phyloP scores from a whole-genome alignment of 148 eudicot species.

The Rhododendron ferrugineum region DNA sequence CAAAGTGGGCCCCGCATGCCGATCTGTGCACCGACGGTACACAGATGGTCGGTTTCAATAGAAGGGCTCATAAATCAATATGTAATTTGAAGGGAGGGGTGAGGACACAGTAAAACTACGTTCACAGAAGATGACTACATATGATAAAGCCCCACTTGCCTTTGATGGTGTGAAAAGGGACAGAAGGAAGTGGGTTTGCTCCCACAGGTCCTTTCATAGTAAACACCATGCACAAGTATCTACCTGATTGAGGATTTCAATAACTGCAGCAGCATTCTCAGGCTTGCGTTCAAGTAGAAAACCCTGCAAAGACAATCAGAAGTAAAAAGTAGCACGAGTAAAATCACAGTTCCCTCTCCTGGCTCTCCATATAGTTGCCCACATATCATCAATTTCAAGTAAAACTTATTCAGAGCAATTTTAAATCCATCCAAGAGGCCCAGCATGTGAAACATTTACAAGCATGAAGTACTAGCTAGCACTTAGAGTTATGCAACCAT shows the following conservation, averaged over 20 bases:
- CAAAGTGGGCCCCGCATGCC: too few species aligned
- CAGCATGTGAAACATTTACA: neutral
- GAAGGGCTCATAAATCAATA: too few species aligned
- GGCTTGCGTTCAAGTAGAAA: constrained; percentile 78
- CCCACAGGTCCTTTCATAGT: neutral
- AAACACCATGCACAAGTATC: neutral
- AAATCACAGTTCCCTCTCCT: neutral
- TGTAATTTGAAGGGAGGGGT: neutral
- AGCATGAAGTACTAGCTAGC: neutral
- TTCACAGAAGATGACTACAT: neutral
- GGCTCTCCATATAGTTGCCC: neutral
- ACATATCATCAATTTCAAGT: neutral
- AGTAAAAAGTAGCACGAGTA: neutral
- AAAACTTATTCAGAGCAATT: neutral
- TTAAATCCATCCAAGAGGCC: neutral
- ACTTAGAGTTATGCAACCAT: neutral
- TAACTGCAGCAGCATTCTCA: constrained; percentile 62
- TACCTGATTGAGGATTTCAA: constrained; percentile 75
- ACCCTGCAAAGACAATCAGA: constrained; percentile 44
- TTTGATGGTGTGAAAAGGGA: neutral
- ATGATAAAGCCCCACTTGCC: neutral
- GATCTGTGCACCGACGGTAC: too few species aligned
- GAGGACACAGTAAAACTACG: neutral
- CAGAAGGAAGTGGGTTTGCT: neutral
- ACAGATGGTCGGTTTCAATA: too few species aligned